Base-by-base conservation (phyloP, 805 yeast genomes). In the Lachancea mirantina region DNA sequence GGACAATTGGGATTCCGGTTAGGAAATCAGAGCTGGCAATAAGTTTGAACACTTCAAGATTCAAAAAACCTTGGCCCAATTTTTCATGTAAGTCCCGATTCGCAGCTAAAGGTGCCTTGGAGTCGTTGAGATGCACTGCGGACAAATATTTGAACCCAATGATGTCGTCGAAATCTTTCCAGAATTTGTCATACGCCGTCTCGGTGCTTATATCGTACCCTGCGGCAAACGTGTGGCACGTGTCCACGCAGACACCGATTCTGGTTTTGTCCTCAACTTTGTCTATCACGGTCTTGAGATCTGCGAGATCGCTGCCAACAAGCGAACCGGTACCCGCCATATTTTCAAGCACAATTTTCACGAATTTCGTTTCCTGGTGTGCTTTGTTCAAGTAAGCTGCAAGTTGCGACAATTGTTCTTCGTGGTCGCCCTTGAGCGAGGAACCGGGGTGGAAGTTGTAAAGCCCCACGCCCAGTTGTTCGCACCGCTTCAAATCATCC, bases 301-400 rank as follows among this genome's bases (percentile, higher is more conserved):
- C 97, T 42, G 81, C 75, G 18, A 89, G 60, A 25, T 72, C 66
- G 3, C 89, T 78, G 1, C 97, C 98, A 25, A 92, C 80, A 39
- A 89, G 69, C 41, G 83, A 80, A 3, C 95, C 96, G 46, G 85
- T 94, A 7, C 98, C 98, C 2, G 98, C 96, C 98, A 92, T 92
- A 52, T 89, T 92, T 51, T 92, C 98, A 38, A 92, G 68, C 8
- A 92, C 94, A 26, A 92, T 77, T 49, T 80, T 88, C 19, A 92
- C 97, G 51, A 75, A 79, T 5, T 61, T 47, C 0, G 98, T 92
- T 36, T 74, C 76, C 16, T 59, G 58, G 30, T 83, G 78, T 4
- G 95, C 96, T 28, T 61, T 67, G 55, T 92, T 89, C 42, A 92
- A 78, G 45, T 81, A 80, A 15, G 67, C 65, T 0, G 97, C 97